Base-by-base conservation (phyloP, 441 rosid species). In the Erysimum cheiri region DNA sequence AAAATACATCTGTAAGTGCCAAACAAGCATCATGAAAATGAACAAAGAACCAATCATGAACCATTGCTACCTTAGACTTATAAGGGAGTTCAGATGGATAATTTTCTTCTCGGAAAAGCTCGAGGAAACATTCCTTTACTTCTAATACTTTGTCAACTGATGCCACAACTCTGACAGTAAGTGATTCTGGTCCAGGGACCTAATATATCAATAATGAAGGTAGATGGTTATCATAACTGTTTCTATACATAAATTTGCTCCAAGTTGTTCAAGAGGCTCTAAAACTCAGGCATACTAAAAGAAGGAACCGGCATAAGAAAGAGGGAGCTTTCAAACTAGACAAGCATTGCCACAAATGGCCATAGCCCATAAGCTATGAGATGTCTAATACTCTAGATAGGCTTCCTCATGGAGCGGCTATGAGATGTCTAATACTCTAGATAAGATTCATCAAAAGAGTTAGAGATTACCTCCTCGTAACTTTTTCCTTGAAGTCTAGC, bases 131-230 rank as follows among this genome's bases (percentile, higher is more conserved):
- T 56, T 72, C 83, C 82, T 90, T 95, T 77, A 95, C 98, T 79
- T 92, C 90, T 82, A 95, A 71, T 80, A 89, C 86, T 77, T 92
- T 95, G 82, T 95, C 97, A 71, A 91, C 97, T 1, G 98, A 92
- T 66, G 96, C 90, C 75, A 95, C 99, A 75, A 95, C 99, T 75
- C 99, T 85, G 39, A 95, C 48, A 44, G 84, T 88, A 59, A 92
- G 97, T 58, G 96, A 70, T 71, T 92, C 98, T 10, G 97, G 98
- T 69, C 97, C 97, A 71, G 85, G 89, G 76, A 92, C 85, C 99
- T 92, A 71, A 59, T 74, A 79, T 22, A 53, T 37, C 48, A 70
- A 74, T 55, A 43, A 52, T 19, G 43, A 72, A 66, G 47, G 54
- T 31, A 24, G 5, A 35, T 58, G 17, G 53, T 70, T 70, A 60